phyloP scores from a whole-genome alignment of 257 asterid genomes.

The Plantago ovata region DNA sequence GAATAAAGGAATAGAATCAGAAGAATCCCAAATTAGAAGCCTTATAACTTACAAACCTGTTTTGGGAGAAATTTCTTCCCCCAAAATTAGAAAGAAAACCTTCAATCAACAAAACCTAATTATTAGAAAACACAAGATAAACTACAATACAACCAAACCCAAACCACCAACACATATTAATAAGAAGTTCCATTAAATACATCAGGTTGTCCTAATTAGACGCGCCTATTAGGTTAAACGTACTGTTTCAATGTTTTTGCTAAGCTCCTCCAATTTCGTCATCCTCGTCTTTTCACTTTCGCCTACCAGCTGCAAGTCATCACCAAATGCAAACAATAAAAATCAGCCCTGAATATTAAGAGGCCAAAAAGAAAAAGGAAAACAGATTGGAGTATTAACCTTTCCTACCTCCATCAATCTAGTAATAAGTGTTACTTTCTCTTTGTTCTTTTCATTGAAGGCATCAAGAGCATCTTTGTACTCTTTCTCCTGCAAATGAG shows the following conservation, averaged over 20 bases:
- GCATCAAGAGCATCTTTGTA: conserved; percentile 57
- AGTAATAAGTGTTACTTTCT: conserved; percentile 47
- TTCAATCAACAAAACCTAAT: no score
- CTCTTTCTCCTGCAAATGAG: conserved; percentile 44
- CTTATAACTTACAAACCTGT: no score
- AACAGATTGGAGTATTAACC: neutral
- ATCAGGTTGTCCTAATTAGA: conserved; percentile 20
- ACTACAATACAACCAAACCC: conserved; percentile 15
- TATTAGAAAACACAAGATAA: no score
- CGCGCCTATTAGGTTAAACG: conserved; percentile 4
- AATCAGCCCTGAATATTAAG: neutral
- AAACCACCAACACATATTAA: conserved; percentile 10
- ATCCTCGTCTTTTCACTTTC: conserved; percentile 58
- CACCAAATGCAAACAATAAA: neutral
- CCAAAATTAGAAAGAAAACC: no score
- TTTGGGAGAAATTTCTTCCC: no score
- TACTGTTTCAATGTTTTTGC: conserved; percentile 45
- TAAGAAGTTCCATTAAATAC: conserved; percentile 19
- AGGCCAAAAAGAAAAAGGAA: neutral
- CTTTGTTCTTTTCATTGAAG: conserved; percentile 48
- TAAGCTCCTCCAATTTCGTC: conserved; percentile 58
- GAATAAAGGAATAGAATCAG: no score
- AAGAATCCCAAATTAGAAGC: no score
- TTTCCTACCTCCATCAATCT: conserved; percentile 44
- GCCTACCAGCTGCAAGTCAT: conserved; percentile 38